Conservation (phyloP, 129 eudicot species). For the Apium graveolens region DNA sequence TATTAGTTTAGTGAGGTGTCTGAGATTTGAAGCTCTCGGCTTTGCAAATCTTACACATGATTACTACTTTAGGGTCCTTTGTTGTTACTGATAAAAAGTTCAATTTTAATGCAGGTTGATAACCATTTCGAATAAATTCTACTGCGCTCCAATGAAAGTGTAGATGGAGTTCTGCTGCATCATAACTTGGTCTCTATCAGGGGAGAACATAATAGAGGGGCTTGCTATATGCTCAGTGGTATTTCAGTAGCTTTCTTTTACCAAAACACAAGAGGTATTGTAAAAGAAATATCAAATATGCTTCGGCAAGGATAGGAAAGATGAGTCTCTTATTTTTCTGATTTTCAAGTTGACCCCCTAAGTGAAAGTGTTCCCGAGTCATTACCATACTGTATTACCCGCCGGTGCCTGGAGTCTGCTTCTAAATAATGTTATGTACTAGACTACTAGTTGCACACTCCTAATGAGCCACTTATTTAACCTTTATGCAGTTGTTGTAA, state of each 20-base stretch:
- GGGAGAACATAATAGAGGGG: neutral
- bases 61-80: neutral
- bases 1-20: neutral
- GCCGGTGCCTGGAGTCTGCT: neutral
- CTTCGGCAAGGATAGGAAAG: neutral
- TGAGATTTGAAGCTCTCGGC: neutral
- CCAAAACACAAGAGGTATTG: neutral
- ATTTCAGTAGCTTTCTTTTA: neutral
- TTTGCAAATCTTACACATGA: neutral
- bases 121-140: neutral
- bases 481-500: constrained; percentile 8
- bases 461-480: neutral
- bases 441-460: neutral
- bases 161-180: constrained; percentile 8
- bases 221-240: neutral
- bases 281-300: neutral
- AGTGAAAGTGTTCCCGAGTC: neutral
- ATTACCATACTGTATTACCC: neutral
- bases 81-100: neutral
- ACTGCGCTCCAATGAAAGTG: neutral
- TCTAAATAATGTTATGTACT: constrained; percentile 4
- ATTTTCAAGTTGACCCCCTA: neutral
- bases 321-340: neutral
- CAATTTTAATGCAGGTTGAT: neutral
- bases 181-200: neutral